Evolutionary conservation across 2,329 filamentous ascomycete genomes (phyloP).

Genomic region (Fusarium sp.): DNA sequence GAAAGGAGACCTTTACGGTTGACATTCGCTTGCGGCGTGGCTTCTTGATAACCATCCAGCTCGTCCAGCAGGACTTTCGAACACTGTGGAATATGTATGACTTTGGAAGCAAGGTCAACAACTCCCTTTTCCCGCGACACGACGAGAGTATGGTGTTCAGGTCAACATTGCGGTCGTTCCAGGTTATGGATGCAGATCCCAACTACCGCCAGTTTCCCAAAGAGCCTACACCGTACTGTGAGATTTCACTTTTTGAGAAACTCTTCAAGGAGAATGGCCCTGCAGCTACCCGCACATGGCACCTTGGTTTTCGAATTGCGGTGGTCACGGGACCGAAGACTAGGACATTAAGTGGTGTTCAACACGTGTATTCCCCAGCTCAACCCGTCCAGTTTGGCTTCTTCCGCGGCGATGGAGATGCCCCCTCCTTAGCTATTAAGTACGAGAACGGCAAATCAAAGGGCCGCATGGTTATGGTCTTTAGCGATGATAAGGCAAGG

Average conservation of each 20-base stretch:
- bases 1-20: slow-evolving; percentile 75
- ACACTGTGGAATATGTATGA: slow-evolving; percentile 88
- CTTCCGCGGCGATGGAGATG: slow-evolving; percentile 78
- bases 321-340: slow-evolving; percentile 83
- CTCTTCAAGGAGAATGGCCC: slow-evolving; percentile 78
- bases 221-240: slow-evolving; percentile 80
- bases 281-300: slow-evolving; percentile 78
- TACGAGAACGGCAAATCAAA: slow-evolving; percentile 76
- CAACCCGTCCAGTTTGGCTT: slow-evolving; percentile 84
- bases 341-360: slow-evolving; percentile 83
- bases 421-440: slow-evolving; percentile 78
- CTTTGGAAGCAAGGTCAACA: slow-evolving; percentile 83
- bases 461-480: slow-evolving; percentile 83
- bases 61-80: slow-evolving; percentile 83
- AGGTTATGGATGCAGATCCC: slow-evolving; percentile 83
- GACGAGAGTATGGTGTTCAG: slow-evolving; percentile 81
- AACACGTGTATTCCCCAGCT: slow-evolving; percentile 76
- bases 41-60: slow-evolving; percentile 79
- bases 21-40: slow-evolving; percentile 81
- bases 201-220: slow-evolving; percentile 81
- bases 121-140: slow-evolving; percentile 75
- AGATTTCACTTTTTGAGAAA: slow-evolving; percentile 82
- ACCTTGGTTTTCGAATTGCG: slow-evolving; percentile 84
- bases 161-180: slow-evolving; percentile 79
- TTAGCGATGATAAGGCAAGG: slow-evolving; percentile 80